Percentiles rank a stretch among this genome's conserved stretches.
Conservation (phyloP, 164 flowering plant genomes). For the Chloranthus sessilifolius region DNA sequence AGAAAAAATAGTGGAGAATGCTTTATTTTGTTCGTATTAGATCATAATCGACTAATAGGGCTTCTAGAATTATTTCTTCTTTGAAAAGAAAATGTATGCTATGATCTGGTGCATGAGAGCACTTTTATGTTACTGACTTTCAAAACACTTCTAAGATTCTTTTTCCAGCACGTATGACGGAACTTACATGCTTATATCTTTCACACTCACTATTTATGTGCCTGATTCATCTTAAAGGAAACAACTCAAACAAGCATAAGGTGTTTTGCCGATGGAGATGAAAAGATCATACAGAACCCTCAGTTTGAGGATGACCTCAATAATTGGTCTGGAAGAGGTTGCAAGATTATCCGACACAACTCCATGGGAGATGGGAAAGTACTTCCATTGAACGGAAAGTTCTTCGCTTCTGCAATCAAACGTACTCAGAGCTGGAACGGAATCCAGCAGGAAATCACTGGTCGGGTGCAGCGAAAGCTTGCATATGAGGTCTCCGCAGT, state of each 20-base stretch:
- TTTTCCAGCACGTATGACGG: neutral
- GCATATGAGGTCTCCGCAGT: conserved; percentile 50
- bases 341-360: conserved; percentile 42
- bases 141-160: neutral
- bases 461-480: conserved; percentile 53
- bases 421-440: conserved; percentile 69
- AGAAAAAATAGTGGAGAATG: too few species aligned
- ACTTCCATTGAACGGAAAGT: conserved; percentile 46
- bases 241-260: conserved; percentile 18
- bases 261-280: conserved; percentile 34
- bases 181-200: too few species aligned
- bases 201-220: too few species aligned
- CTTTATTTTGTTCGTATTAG: too few species aligned
- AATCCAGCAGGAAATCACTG: conserved; percentile 72
- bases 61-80: too few species aligned
- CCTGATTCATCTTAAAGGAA: neutral
- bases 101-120: too few species aligned
- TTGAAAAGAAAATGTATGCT: too few species aligned
- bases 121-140: neutral
- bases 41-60: too few species aligned
- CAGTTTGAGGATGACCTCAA: conserved; percentile 55
- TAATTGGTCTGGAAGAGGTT: conserved; percentile 73
- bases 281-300: conserved; percentile 63
- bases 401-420: conserved; percentile 59
- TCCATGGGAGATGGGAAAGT: conserved; percentile 64